Base-by-base conservation (phyloP, 1,139 yeast genomes). In the Yamadazyma epiphylla region DNA sequence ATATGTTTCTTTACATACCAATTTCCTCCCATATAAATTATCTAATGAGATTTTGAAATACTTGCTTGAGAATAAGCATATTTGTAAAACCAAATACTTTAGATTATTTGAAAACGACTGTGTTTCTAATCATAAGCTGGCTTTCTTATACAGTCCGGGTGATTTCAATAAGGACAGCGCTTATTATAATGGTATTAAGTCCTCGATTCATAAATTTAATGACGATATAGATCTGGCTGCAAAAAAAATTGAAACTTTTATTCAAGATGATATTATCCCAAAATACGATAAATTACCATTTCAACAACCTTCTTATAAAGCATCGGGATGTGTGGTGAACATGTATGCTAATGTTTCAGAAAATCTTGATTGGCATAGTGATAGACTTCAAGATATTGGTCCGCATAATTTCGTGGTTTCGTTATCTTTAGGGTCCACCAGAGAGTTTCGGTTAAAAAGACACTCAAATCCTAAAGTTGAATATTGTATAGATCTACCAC, bases 321-420 rank as follows among this genome's bases (percentile, higher is more conserved):
- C 2, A 70, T 69, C 72, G 30, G 55, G 72, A 8, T 75, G 80
- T 13, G 63, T 81, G 4, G 70, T 75, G 15, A 83, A 83, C 45
- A 57, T 61, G 32, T 83, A 76, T 50, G 66, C 65, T 5, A 59
- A 58, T 5, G 60, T 69, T 9, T 54, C 62, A 8, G 70, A 71
- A 38, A 63, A 75, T 35, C 65, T 83, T 20, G 87, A 80, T 30
- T 81, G 78, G 74, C 94, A 83, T 49, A 77, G 87, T 3, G 94
- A 83, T 50, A 70, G 83, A 37, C 52, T 83, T 36, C 76, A 85
- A 1, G 67, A 77, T 33, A 64, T 81, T 21, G 94, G 94, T 0
- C 89, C 91, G 0, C 73, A 77, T 35, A 75, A 82, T 11, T 66
- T 64, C 25, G 76, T 83, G 29, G 85, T 78, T 0, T 77, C 88